These are phyloP conservation scores for Saccharomycopsis sp. DNA, from an alignment of 805 yeast species.

Conservation along the genomic window DNA sequence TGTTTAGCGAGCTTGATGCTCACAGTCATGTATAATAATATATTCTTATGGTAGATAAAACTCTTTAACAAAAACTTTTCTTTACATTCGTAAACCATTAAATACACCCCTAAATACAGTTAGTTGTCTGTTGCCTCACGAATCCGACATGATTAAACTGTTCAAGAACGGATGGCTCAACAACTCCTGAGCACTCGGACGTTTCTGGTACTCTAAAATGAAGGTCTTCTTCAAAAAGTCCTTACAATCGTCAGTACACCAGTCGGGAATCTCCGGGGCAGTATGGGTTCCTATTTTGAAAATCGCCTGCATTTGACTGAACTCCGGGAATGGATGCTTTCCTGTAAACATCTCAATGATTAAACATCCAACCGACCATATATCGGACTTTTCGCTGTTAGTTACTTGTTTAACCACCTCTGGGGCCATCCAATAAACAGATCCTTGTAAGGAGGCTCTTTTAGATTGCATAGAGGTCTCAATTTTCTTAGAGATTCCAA, in stretches of 20 bases:
- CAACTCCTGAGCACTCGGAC: constrained; percentile 71
- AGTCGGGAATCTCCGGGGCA: constrained; percentile 68
- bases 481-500: constrained; percentile 48
- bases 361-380: constrained; percentile 96
- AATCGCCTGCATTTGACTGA: constrained; percentile 94
- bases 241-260: constrained; percentile 61
- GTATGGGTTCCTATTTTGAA: constrained; percentile 86
- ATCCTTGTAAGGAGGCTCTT: constrained; percentile 55
- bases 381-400: constrained; percentile 88
- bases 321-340: constrained; percentile 90
- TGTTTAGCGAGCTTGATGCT: background rate
- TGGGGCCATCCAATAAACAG: constrained; percentile 99
- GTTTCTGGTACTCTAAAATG: constrained; percentile 61
- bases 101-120: constrained; percentile 8
- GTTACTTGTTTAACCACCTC: constrained; percentile 94
- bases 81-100: too few relatives aligned
- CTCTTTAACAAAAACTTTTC: background rate
- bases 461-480: constrained; percentile 32
- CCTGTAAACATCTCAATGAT: constrained; percentile 95
- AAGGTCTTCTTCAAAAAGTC: constrained; percentile 64
- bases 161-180: constrained; percentile 55
- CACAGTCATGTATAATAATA: constrained; percentile 2
- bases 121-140: constrained; percentile 15
- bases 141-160: constrained; percentile 20
- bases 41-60: background rate